Conservation (phyloP, 1,284 basidiomycete genomes). For the Athelia psychrophila region DNA sequence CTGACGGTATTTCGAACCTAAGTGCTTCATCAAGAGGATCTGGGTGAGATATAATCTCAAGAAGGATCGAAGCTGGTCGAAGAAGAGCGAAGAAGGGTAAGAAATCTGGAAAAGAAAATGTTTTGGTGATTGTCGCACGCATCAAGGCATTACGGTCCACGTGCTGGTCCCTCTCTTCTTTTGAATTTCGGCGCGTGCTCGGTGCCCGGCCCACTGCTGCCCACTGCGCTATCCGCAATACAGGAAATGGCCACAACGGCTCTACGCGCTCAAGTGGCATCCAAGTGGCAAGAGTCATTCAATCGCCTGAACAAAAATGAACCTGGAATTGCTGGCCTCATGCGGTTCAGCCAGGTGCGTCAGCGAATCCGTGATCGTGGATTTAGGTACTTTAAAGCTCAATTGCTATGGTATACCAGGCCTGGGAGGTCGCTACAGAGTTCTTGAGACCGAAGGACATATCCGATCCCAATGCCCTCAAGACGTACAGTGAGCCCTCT, state of each 20-base stretch:
- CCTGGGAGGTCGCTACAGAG: slow-evolving; percentile 57
- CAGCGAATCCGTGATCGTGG: not conserved
- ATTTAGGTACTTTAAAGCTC: slow-evolving; percentile 1
- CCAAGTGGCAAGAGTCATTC: slow-evolving; percentile 73
- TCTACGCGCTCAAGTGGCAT: slow-evolving; percentile 56
- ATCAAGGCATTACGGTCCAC: no score
- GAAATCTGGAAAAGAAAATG: no score
- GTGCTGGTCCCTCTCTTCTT: no score
- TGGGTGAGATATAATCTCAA: no score
- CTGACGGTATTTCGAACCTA: no score
- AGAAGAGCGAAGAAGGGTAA: no score
- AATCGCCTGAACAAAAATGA: slow-evolving; percentile 57
- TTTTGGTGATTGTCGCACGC: no score
- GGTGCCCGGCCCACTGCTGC: no score
- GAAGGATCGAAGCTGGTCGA: no score
- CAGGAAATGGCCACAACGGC: slow-evolving; percentile 50
- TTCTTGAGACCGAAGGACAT: slow-evolving; percentile 60
- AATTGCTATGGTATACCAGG: slow-evolving; percentile 44
- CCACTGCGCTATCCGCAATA: not conserved
- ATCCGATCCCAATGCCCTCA: slow-evolving; percentile 27
- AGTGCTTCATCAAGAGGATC: no score
- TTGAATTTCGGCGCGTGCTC: no score
- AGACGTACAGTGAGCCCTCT: slow-evolving; percentile 32
- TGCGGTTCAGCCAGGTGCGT: slow-evolving; percentile 61
- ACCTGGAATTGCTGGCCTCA: slow-evolving; percentile 63